These are phyloP conservation scores for Verticillium isaacii DNA, from an alignment of 2,329 filamentous ascomycete genomes.

Conservation along the genomic window DNA sequence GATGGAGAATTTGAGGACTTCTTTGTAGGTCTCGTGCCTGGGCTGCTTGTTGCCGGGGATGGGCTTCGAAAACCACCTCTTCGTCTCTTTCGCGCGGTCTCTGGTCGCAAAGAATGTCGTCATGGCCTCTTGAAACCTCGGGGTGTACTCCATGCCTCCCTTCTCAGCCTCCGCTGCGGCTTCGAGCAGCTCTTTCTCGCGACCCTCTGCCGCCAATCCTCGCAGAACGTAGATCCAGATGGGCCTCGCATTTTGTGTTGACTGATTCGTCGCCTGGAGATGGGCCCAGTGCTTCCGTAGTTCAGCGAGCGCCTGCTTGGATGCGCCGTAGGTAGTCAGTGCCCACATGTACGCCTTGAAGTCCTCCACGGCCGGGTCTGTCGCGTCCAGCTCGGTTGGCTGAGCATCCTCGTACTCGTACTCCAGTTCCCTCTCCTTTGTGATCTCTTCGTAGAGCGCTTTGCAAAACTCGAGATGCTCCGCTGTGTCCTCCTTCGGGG, in stretches of 20 bases:
- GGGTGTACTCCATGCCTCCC: constrained; percentile 38
- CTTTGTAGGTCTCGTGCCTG: constrained; percentile 41
- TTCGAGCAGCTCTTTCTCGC: constrained; percentile 52
- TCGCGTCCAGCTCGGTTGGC: constrained; percentile 3
- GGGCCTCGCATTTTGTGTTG: constrained; percentile 18
- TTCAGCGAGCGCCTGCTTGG: constrained; percentile 42
- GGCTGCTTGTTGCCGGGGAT: constrained; percentile 35
- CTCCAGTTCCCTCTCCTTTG: constrained; percentile 10
- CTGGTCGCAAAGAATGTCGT: constrained; percentile 57
- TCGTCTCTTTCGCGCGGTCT: constrained; percentile 55
- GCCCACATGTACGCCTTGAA: constrained; percentile 42
- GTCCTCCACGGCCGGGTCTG: constrained; percentile 19
- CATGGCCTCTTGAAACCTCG: constrained; percentile 47
- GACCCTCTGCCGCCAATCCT: constrained; percentile 58
- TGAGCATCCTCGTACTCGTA: constrained; percentile 18
- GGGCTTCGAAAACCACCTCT: constrained; percentile 61
- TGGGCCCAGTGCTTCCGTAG: constrained; percentile 23
- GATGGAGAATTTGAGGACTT: constrained; percentile 56
- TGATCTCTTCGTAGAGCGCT: constrained; percentile 31
- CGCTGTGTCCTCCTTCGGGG: constrained; percentile 35
- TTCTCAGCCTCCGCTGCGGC: constrained; percentile 48
- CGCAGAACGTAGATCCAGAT: constrained; percentile 48
- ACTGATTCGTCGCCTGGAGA: constrained; percentile 2
- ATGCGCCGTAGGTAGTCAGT: constrained; percentile 49
- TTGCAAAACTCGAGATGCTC: constrained; percentile 44